phyloP scores from a whole-genome alignment of 371 early-diverging fungal species.

The Haplosporangium sp. region DNA sequence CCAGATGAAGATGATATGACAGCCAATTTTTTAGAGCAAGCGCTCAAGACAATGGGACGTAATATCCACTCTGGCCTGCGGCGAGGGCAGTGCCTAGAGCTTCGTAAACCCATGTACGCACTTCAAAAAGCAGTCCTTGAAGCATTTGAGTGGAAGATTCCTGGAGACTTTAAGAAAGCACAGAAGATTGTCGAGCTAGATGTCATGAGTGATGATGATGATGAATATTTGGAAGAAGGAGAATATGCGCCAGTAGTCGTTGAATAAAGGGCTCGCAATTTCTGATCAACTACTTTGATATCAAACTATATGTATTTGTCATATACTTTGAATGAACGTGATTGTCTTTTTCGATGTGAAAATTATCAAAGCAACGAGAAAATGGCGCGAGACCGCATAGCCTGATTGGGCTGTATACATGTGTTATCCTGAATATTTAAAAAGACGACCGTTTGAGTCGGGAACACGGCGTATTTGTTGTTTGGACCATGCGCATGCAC shows the following conservation, averaged over 20 bases:
- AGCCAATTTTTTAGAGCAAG: constrained; percentile 51
- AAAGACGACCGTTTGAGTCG: constrained; percentile 2
- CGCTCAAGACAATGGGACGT: constrained; percentile 32
- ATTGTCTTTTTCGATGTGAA: not conserved
- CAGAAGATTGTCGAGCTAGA: constrained; percentile 26
- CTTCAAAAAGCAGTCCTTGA: constrained; percentile 47
- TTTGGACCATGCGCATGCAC: constrained; percentile 7
- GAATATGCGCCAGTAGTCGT: constrained; percentile 56
- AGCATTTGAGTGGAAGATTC: constrained; percentile 53
- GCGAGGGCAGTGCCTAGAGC: constrained; percentile 37
- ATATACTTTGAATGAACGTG: no score
- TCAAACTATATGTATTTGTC: no score
- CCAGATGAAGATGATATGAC: constrained; percentile 54
- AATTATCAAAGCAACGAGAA: not conserved
- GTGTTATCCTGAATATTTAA: not conserved
- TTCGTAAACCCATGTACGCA: constrained; percentile 41
- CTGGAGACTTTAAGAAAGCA: constrained; percentile 46
- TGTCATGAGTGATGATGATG: constrained; percentile 20
- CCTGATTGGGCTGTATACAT: not conserved
- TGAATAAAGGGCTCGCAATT: constrained; percentile 15
- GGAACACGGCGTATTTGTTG: constrained; percentile 1
- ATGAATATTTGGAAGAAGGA: constrained; percentile 53
- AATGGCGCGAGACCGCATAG: constrained; percentile 3
- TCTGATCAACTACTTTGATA: no score
- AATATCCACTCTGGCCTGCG: constrained; percentile 31